A percentile compares a stretch with the other conserved stretches of the same genome.
These are phyloP conservation scores for Penicillium longicatenatum DNA, from an alignment of 495 filamentous ascomycete species.

Conservation along the genomic window DNA sequence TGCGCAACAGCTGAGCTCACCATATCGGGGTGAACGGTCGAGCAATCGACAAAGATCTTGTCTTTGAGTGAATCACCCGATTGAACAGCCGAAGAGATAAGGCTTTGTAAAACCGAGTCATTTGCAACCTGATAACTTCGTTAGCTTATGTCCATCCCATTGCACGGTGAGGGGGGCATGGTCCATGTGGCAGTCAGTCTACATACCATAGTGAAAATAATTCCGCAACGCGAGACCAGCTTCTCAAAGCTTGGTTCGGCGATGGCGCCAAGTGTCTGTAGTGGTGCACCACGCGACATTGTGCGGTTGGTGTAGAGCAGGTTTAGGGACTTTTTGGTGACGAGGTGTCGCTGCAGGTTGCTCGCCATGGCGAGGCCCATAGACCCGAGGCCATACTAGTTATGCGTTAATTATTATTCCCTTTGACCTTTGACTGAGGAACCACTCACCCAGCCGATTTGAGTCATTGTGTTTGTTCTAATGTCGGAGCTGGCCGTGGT, in stretches of 20 bases:
- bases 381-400: constrained; percentile 49
- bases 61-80: constrained; percentile 39
- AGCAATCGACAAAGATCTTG: constrained; percentile 55
- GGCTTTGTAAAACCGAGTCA: constrained; percentile 40
- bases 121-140: constrained; percentile 39
- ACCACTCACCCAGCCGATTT: constrained; percentile 43
- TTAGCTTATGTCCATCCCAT: constrained; percentile 1
- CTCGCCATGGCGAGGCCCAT: constrained; percentile 54
- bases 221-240: constrained; percentile 38
- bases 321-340: constrained; percentile 34
- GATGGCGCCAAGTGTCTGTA: constrained; percentile 37
- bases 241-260: constrained; percentile 39
- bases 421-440: not conserved
- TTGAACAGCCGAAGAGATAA: constrained; percentile 34
- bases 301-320: constrained; percentile 50
- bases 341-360: constrained; percentile 49
- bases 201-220: constrained; percentile 52
- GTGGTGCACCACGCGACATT: constrained; percentile 40
- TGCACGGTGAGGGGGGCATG: not conserved
- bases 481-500: not conserved
- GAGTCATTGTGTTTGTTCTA: constrained; percentile 31
- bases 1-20: constrained; percentile 37
- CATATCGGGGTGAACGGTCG: constrained; percentile 47
- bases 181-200: not conserved
- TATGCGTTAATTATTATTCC: constrained; percentile 7